phyloP scores from a whole-genome alignment of 805 yeast genomes.

The Wickerhamomyces mucosus region DNA sequence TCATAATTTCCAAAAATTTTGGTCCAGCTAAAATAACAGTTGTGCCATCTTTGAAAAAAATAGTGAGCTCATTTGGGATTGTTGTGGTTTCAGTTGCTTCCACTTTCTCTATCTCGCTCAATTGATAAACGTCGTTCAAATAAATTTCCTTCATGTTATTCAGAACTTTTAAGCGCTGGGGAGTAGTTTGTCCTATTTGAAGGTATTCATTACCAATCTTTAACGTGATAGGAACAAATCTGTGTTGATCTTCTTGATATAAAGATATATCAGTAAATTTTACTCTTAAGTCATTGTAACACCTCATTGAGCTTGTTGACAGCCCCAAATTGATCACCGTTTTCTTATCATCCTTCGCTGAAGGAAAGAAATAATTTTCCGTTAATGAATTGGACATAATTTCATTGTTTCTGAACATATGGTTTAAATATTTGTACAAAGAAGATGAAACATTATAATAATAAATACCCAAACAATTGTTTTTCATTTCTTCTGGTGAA shows the following conservation, averaged over 20 bases:
- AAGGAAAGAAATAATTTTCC: constrained; percentile 28
- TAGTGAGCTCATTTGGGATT: constrained; percentile 40
- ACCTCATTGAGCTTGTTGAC: constrained; percentile 29
- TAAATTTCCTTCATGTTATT: constrained; percentile 27
- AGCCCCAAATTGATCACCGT: constrained; percentile 36
- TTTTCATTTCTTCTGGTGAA: constrained; percentile 41
- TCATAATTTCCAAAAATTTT: constrained; percentile 54
- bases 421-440: constrained; percentile 17
- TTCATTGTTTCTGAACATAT: constrained; percentile 16
- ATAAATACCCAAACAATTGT: constrained; percentile 44
- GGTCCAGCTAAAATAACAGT: constrained; percentile 35
- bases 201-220: constrained; percentile 63
- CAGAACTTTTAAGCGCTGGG: constrained; percentile 29
- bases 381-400: constrained; percentile 6
- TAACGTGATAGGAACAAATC: constrained; percentile 50
- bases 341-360: constrained; percentile 36
- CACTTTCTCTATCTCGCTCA: constrained; percentile 31
- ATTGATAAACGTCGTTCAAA: constrained; percentile 33
- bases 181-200: constrained; percentile 42
- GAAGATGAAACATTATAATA: constrained; percentile 32
- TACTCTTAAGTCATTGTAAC: constrained; percentile 41
- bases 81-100: constrained; percentile 34
- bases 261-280: constrained; percentile 41
- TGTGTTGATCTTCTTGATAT: constrained; percentile 37
- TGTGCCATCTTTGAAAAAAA: constrained; percentile 27